A percentile compares a stretch with the other conserved stretches of the same genome.
Conservation (phyloP, 768 basidiomycete genomes). For the Termitomyces sp. region DNA sequence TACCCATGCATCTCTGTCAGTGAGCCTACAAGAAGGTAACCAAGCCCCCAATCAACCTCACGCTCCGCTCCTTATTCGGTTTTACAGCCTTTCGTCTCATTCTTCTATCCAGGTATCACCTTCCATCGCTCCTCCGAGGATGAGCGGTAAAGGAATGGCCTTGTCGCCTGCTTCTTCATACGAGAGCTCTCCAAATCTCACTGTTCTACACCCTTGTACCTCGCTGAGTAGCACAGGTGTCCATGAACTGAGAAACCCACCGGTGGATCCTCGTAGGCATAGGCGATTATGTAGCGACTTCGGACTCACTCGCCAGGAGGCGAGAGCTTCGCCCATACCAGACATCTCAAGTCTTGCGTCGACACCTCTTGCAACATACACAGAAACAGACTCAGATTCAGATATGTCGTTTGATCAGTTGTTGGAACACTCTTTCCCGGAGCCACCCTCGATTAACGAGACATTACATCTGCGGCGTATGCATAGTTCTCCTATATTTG, state of each 20-base stretch:
- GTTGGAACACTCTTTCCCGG: slow-evolving; percentile 36
- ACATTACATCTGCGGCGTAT: slow-evolving; percentile 30
- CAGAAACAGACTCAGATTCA: slow-evolving; percentile 25
- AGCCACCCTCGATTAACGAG: slow-evolving; percentile 38
- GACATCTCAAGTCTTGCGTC: slow-evolving; percentile 19
- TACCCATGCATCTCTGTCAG: not conserved
- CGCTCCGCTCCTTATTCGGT: not conserved
- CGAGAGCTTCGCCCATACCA: slow-evolving; percentile 2
- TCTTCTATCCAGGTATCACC: slow-evolving; percentile 6
- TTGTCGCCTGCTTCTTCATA: slow-evolving; percentile 3
- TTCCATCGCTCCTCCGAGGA: slow-evolving; percentile 4
- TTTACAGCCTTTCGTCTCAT: slow-evolving; percentile 1
- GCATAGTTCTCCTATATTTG: slow-evolving; percentile 40
- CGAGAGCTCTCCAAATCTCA: not conserved
- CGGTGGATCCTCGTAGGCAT: slow-evolving; percentile 23
- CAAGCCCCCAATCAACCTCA: not conserved
- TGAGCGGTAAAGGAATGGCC: not conserved
- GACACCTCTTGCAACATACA: slow-evolving; percentile 25
- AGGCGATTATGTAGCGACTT: slow-evolving; percentile 28
- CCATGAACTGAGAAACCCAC: slow-evolving; percentile 13
- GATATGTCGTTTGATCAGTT: slow-evolving; percentile 31
- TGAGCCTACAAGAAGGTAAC: slow-evolving; percentile 8
- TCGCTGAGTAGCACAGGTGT: not conserved
- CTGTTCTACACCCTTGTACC: not conserved
- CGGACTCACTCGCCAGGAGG: slow-evolving; percentile 18